These are phyloP conservation scores for Rhexocercosporidium sp. DNA, from an alignment of 2,329 filamentous ascomycete species.

Conservation along the genomic window DNA sequence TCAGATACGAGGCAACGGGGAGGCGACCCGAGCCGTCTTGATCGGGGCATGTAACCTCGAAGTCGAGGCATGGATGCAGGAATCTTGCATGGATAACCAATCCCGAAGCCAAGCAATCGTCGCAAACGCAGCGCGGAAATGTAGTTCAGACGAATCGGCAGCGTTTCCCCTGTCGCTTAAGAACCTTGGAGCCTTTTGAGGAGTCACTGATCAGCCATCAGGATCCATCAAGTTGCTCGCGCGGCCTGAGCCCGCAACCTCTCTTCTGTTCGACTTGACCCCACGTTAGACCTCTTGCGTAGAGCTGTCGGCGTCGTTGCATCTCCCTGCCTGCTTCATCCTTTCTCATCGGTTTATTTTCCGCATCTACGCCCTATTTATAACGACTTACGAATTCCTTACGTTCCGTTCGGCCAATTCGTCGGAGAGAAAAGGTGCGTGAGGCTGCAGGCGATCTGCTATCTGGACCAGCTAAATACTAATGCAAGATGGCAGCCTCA, in stretches of 20 bases:
- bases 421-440: slow-evolving; percentile 10
- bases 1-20: slow-evolving; percentile 20
- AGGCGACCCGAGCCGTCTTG: slow-evolving; percentile 29
- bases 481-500: slow-evolving; percentile 20
- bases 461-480: slow-evolving; percentile 7
- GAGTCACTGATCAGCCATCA: slow-evolving; percentile 22
- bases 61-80: slow-evolving; percentile 22
- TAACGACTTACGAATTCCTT: slow-evolving; percentile 32
- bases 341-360: slow-evolving; percentile 1
- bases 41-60: slow-evolving; percentile 16
- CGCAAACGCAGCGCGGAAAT: not conserved
- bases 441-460: slow-evolving; percentile 16
- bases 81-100: slow-evolving; percentile 7
- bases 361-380: not conserved
- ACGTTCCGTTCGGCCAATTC: slow-evolving; percentile 14
- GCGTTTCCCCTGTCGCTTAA: slow-evolving; percentile 13
- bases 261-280: slow-evolving; percentile 18
- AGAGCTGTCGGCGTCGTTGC: slow-evolving; percentile 1
- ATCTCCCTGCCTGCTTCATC: slow-evolving; percentile 13
- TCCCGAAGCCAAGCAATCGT: not conserved
- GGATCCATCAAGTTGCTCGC: slow-evolving; percentile 7
- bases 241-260: slow-evolving; percentile 10
- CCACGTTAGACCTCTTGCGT: slow-evolving; percentile 8
- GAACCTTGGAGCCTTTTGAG: slow-evolving; percentile 15
- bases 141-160: slow-evolving; percentile 22